These are phyloP conservation scores for Hebeloma cylindrosporum DNA, from an alignment of 768 basidiomycete genomes.

Conservation along the genomic window DNA sequence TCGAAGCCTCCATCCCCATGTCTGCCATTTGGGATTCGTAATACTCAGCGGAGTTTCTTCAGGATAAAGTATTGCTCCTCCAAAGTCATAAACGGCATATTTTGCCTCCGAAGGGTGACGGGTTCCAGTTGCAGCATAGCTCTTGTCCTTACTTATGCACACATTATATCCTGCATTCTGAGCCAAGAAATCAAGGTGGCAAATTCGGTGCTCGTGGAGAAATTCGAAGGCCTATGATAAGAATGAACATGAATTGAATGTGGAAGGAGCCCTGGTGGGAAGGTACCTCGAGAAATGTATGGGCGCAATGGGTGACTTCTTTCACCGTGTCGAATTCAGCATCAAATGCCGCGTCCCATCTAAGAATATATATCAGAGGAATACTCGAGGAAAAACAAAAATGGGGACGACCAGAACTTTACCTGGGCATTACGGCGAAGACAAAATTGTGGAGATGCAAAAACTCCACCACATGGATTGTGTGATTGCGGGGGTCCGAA, in stretches of 20 bases:
- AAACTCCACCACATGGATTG: constrained; percentile 18
- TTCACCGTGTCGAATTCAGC: constrained; percentile 3
- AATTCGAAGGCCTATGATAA: constrained; percentile 9
- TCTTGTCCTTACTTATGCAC: not conserved
- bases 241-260: not conserved
- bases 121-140: not conserved
- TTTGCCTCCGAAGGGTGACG: not conserved
- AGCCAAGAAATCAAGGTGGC: constrained; percentile 12
- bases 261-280: no score
- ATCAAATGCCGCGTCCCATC: constrained; percentile 3
- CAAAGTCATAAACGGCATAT: constrained; percentile 14
- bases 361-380: not conserved
- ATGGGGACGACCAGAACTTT: not conserved
- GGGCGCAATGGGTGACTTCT: constrained; percentile 1
- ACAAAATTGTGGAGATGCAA: constrained; percentile 12
- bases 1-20: not conserved
- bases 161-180: constrained; percentile 18
- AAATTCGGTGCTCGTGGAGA: constrained; percentile 17
- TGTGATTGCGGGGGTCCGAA: constrained; percentile 21
- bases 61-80: not conserved
- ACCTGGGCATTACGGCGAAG: constrained; percentile 23
- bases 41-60: not conserved
- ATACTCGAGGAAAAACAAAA: not conserved
- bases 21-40: no score
- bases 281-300: constrained; percentile 4